A percentile compares a stretch with the other conserved stretches of the same genome.
Conservation (phyloP, 2,329 filamentous ascomycete genomes). For the Venturia asperata region DNA sequence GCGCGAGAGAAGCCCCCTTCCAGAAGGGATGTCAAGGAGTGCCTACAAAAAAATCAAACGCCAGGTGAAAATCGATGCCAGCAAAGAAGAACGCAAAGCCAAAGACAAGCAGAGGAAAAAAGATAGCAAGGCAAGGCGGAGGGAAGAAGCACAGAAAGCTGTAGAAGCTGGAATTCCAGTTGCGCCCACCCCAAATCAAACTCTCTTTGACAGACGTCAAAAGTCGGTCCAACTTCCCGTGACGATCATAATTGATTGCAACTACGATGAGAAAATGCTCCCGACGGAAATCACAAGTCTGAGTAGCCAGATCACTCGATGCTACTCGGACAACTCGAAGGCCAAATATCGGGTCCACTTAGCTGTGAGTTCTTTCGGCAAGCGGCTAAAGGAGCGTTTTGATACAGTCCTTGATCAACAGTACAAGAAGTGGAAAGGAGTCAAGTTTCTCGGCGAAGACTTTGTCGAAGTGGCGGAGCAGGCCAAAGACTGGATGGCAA, state of each 20-base stretch:
- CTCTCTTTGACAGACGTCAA: slow-evolving; percentile 22
- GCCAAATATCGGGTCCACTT: slow-evolving; percentile 61
- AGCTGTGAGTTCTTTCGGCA: slow-evolving; percentile 70
- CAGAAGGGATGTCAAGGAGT: slow-evolving; percentile 63
- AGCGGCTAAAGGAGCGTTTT: slow-evolving; percentile 67
- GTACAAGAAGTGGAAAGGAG: slow-evolving; percentile 72
- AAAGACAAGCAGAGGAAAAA: slow-evolving; percentile 51
- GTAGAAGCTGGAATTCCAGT: slow-evolving; percentile 24
- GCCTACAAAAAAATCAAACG: slow-evolving; percentile 72
- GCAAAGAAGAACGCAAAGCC: slow-evolving; percentile 51
- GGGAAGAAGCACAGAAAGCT: slow-evolving; percentile 27
- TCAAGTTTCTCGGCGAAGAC: slow-evolving; percentile 65
- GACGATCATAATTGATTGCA: slow-evolving; percentile 79
- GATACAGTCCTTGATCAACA: slow-evolving; percentile 65
- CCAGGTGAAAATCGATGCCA: slow-evolving; percentile 68
- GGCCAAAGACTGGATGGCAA: slow-evolving; percentile 62
- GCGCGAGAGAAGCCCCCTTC: slow-evolving; percentile 15
- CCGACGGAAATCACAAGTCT: slow-evolving; percentile 81
- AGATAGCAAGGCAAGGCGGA: slow-evolving; percentile 45
- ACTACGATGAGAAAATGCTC: slow-evolving; percentile 84
- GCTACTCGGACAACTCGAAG: slow-evolving; percentile 79
- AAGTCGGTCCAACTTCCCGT: slow-evolving; percentile 36
- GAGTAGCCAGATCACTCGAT: slow-evolving; percentile 73
- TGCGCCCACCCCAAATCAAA: slow-evolving; percentile 20
- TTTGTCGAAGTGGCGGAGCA: slow-evolving; percentile 62